Conservation (phyloP, 2,329 filamentous ascomycete species). For the Penicillium sp. region DNA sequence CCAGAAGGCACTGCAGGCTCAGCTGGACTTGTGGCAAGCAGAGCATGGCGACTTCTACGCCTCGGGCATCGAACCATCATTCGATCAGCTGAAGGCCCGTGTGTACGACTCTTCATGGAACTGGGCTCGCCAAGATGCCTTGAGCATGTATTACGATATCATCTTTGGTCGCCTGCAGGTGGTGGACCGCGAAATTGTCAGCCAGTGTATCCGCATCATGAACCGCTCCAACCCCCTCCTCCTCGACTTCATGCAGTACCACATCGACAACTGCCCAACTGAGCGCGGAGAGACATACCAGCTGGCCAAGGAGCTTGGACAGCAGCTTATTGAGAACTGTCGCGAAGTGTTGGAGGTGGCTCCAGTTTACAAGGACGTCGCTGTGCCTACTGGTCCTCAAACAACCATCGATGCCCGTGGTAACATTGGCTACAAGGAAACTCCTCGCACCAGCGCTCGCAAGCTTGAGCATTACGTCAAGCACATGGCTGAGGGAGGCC, state of each 20-base stretch:
- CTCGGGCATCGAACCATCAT: constrained; percentile 87
- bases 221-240: constrained; percentile 95
- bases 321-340: constrained; percentile 96
- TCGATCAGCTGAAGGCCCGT: constrained; percentile 89
- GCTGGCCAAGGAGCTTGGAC: constrained; percentile 91
- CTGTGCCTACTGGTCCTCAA: constrained; percentile 83
- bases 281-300: constrained; percentile 96
- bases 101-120: constrained; percentile 99
- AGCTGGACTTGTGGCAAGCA: constrained; percentile 89
- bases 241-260: constrained; percentile 99
- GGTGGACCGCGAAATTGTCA: constrained; percentile 96
- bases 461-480: constrained; percentile 98
- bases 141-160: constrained; percentile 99
- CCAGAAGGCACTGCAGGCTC: constrained; percentile 81
- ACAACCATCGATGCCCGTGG: constrained; percentile 91
- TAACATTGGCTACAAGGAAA: constrained; percentile 88
- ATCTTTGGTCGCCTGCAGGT: constrained; percentile 93
- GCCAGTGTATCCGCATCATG: constrained; percentile 98
- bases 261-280: constrained; percentile 97
- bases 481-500: constrained; percentile 97
- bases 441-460: constrained; percentile 80
- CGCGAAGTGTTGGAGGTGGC: constrained; percentile 81
- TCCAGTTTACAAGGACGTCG: constrained; percentile 95
- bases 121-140: constrained; percentile 94
- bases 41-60: constrained; percentile 98